These are phyloP conservation scores for Paxillus ammoniavirescens DNA, from an alignment of 768 basidiomycete genomes.

Conservation along the genomic window DNA sequence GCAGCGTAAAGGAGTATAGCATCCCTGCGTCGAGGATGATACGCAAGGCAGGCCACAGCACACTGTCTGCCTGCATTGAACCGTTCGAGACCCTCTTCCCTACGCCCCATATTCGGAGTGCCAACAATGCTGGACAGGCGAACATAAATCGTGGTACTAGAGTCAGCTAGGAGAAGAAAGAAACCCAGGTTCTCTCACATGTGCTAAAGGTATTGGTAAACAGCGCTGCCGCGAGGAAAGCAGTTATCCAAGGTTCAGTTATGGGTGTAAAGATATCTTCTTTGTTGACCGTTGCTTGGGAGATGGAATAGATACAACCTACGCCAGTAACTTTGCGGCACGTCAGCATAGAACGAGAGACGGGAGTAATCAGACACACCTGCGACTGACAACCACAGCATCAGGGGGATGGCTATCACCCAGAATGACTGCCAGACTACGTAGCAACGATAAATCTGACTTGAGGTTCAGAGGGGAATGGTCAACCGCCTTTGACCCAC, in stretches of 20 bases:
- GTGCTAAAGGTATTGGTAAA: slow-evolving; percentile 21
- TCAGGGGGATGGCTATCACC: slow-evolving; percentile 15
- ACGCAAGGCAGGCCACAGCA: slow-evolving; percentile 16
- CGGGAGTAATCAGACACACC: not conserved
- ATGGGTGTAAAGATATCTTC: slow-evolving; percentile 15
- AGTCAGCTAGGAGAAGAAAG: not conserved
- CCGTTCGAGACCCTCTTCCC: slow-evolving; percentile 5
- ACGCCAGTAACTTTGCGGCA: slow-evolving; percentile 9
- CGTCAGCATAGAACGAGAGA: not conserved
- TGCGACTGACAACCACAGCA: slow-evolving; percentile 15
- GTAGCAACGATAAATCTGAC: slow-evolving; percentile 28
- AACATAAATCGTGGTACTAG: no score
- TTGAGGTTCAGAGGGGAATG: not conserved
- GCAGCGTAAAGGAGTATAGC: slow-evolving; percentile 21
- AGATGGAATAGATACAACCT: slow-evolving; percentile 15
- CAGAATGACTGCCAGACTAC: slow-evolving; percentile 25
- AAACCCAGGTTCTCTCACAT: not conserved
- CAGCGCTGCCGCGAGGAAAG: slow-evolving; percentile 7
- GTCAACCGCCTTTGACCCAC: not conserved
- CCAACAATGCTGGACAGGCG: slow-evolving; percentile 16
- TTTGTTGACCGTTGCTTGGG: slow-evolving; percentile 2
- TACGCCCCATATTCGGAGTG: slow-evolving; percentile 25
- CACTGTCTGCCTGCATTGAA: slow-evolving; percentile 1
- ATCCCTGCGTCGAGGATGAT: slow-evolving; percentile 25
- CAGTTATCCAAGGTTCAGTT: slow-evolving; percentile 1